Evolutionary conservation across 495 filamentous ascomycete genomes (phyloP).

Genomic region (Durotheca rogersii): DNA sequence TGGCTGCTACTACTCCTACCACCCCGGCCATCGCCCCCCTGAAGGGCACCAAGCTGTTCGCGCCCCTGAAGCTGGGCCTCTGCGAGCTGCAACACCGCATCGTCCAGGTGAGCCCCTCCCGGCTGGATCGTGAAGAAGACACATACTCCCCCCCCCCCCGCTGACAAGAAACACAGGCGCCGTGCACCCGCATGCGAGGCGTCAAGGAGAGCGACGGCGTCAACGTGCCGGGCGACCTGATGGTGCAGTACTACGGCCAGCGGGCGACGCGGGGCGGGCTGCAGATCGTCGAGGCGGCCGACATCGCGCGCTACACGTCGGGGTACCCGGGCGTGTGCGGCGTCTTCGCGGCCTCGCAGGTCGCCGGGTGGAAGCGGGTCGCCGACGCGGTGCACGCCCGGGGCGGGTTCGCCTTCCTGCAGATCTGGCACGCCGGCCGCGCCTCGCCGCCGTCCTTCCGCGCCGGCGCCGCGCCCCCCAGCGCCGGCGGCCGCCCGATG

Average conservation of each 20-base stretch:
- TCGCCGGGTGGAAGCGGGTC: slow-evolving; percentile 59
- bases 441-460: slow-evolving; percentile 45
- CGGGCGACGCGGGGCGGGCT: slow-evolving; percentile 57
- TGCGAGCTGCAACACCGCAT: slow-evolving; percentile 33
- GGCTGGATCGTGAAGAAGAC: not conserved
- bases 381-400: slow-evolving; percentile 65
- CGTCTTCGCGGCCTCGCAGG: slow-evolving; percentile 60
- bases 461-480: slow-evolving; percentile 40
- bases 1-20: too few species aligned
- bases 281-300: slow-evolving; percentile 63
- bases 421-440: slow-evolving; percentile 67
- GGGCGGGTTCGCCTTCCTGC: slow-evolving; percentile 60
- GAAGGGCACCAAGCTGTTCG: slow-evolving; percentile 33
- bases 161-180: slow-evolving; percentile 32
- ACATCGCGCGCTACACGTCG: slow-evolving; percentile 54
- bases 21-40: slow-evolving; percentile 28
- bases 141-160: too few species aligned
- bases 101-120: slow-evolving; percentile 5
- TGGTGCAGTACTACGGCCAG: slow-evolving; percentile 58
- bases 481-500: slow-evolving; percentile 32
- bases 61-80: slow-evolving; percentile 35
- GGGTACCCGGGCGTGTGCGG: slow-evolving; percentile 58
- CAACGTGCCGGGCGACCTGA: slow-evolving; percentile 48
- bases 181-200: slow-evolving; percentile 39
- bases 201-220: slow-evolving; percentile 38